Conservation (phyloP, 2,329 filamentous ascomycete genomes). For the Akanthomyces dipterigenus region DNA sequence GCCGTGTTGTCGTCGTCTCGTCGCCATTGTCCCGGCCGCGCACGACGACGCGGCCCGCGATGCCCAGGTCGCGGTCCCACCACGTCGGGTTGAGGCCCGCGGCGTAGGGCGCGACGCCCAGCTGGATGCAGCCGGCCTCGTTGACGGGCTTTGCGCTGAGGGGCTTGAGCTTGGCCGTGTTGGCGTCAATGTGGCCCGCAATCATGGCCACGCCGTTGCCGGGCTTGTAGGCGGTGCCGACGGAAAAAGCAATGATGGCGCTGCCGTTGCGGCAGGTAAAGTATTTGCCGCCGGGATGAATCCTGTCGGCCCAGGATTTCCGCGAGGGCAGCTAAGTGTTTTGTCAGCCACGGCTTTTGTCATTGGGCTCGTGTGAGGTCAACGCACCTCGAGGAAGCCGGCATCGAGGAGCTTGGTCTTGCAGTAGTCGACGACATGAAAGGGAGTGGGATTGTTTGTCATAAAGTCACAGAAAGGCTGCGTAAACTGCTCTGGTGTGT, state of each 20-base stretch:
- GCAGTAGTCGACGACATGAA: slow-evolving; percentile 80
- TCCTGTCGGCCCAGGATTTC: slow-evolving; percentile 65
- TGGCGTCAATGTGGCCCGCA: slow-evolving; percentile 85
- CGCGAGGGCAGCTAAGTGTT: slow-evolving; percentile 61
- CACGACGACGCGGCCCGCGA: slow-evolving; percentile 84
- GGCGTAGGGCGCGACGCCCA: slow-evolving; percentile 89
- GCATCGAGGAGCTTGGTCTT: slow-evolving; percentile 61
- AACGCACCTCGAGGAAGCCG: slow-evolving; percentile 63
- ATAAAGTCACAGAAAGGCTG: slow-evolving; percentile 84
- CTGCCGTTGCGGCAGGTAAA: slow-evolving; percentile 80
- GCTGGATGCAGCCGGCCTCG: slow-evolving; percentile 77
- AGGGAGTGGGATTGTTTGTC: slow-evolving; percentile 84
- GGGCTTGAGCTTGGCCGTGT: slow-evolving; percentile 88
- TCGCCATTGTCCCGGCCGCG: slow-evolving; percentile 65
- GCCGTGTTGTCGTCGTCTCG: slow-evolving; percentile 56
- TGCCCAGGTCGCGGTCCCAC: slow-evolving; percentile 93
- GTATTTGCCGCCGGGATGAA: slow-evolving; percentile 80
- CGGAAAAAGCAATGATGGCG: slow-evolving; percentile 75
- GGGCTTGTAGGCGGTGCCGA: slow-evolving; percentile 72
- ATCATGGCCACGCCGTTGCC: slow-evolving; percentile 86
- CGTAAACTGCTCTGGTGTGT: slow-evolving; percentile 59
- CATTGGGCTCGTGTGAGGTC: neutral
- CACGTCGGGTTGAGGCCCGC: slow-evolving; percentile 82
- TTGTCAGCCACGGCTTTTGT: neutral
- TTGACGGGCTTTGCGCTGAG: slow-evolving; percentile 68